Evolutionary conservation across 495 filamentous ascomycete genomes (phyloP).

Genomic region (Saxispiralis lemnorum): DNA sequence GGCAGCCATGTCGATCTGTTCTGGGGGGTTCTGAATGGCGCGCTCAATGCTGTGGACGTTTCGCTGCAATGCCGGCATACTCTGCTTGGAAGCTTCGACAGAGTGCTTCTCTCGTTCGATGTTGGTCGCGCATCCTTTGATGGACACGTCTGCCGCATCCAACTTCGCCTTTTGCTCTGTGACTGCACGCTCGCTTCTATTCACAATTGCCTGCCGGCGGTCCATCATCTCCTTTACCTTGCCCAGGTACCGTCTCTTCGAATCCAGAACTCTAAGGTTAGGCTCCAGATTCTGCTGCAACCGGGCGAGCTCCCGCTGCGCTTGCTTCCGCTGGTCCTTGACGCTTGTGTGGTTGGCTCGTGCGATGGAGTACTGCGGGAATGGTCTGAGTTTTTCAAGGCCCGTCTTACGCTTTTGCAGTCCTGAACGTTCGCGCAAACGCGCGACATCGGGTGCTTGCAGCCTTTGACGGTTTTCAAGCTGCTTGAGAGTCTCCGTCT

Average conservation of each 20-base stretch:
- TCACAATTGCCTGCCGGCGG: constrained; percentile 33
- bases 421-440: constrained; percentile 54
- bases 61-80: constrained; percentile 28
- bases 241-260: constrained; percentile 21
- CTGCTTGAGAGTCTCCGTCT: constrained; percentile 43
- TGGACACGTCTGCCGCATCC: constrained; percentile 33
- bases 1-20: constrained; percentile 34
- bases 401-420: constrained; percentile 48
- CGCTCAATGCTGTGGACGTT: constrained; percentile 30
- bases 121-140: constrained; percentile 37
- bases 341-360: constrained; percentile 22
- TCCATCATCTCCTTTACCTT: constrained; percentile 32
- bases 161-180: constrained; percentile 32
- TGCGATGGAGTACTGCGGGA: constrained; percentile 41
- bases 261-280: constrained; percentile 27
- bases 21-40: constrained; percentile 31
- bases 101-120: constrained; percentile 40
- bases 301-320: constrained; percentile 9
- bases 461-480: constrained; percentile 58
- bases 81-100: constrained; percentile 33
- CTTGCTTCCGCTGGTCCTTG: constrained; percentile 29
- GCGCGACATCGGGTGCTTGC: constrained; percentile 66
- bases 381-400: constrained; percentile 45
- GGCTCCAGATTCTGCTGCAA: constrained; percentile 49
- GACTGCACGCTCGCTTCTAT: constrained; percentile 35